phyloP scores from a whole-genome alignment of 1,284 basidiomycete genomes.

The Heimioporus retisporus region DNA sequence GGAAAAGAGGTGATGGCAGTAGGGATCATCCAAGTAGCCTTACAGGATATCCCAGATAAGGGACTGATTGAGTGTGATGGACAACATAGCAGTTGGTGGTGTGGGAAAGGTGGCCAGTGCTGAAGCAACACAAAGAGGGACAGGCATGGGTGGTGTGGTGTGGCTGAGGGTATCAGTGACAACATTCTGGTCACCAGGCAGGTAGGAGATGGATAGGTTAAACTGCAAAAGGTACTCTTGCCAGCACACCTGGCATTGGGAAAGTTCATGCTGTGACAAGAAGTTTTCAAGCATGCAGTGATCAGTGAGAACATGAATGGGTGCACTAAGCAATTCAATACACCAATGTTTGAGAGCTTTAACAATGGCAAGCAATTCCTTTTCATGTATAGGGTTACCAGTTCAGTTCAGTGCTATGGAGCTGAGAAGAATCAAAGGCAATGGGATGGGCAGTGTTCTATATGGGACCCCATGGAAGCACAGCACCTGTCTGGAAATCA shows the following conservation, averaged over 20 bases:
- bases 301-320: slow-evolving; percentile 49
- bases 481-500: slow-evolving; percentile 42
- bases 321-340: slow-evolving; percentile 42
- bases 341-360: slow-evolving; percentile 48
- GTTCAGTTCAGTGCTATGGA: slow-evolving; percentile 27
- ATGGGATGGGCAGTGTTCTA: slow-evolving; percentile 35
- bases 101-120: too few species aligned
- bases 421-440: too few species aligned
- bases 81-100: too few species aligned
- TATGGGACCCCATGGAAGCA: slow-evolving; percentile 42
- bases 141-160: too few species aligned
- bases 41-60: too few species aligned
- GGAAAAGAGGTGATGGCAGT: too few species aligned
- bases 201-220: too few species aligned
- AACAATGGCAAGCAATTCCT: slow-evolving; percentile 49
- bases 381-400: slow-evolving; percentile 48
- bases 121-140: too few species aligned
- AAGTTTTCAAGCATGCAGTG: slow-evolving; percentile 53
- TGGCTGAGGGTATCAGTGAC: too few species aligned
- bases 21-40: too few species aligned
- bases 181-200: too few species aligned
- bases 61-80: too few species aligned
- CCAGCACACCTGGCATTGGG: slow-evolving; percentile 47
- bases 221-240: slow-evolving; percentile 46
- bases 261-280: slow-evolving; percentile 45